Base-by-base conservation (phyloP, 345 rosid genomes). In the Physaria fendleri region DNA sequence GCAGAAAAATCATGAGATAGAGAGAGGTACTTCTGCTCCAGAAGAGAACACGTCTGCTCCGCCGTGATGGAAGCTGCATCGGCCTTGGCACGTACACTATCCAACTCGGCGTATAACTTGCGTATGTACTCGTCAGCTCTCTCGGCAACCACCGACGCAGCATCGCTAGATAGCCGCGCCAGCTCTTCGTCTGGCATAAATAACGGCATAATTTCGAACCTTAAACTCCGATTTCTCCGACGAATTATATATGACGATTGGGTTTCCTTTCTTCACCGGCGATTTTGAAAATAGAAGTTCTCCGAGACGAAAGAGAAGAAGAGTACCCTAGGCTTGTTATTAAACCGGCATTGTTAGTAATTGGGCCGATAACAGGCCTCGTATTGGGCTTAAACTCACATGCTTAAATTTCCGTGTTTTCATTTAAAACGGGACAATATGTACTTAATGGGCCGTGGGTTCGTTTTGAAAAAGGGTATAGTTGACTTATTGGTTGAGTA, bases 181-280 rank as follows among this genome's bases (percentile, higher is more conserved):
- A 93, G 77, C 68, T 93, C 99, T 8, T 89, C 99, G 62, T 87
- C 97, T 65, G 97, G 74, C 69, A 93, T 79, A 82, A 93, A 89
- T 13, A 84, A 53, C 21, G 90, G 95, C 98, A 92, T 92, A 0
- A 17, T 61, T 21, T 4, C 62, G 71, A 40, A 47, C 75, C 71
- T 66, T 71, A 64, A 27, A 32, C 24, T 22, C 38, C 5, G 34
- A 43, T 52, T 46, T 44, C 52, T 46, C 42, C 52, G 58, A 13
- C 7, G 10, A 33, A 6, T 14, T 37, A 8, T 1, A 23, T 2
- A 47, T 2, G 9, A 37, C 15, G 43, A 23, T 45, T 28, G 38
- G 35, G 12, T 45, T n/a, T 10, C 1, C 12, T 21, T 53, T 30
- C 21, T 32, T 4, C 52, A n/a, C 16, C 53, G 23, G 64, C 35